Base-by-base conservation (phyloP, 495 filamentous ascomycete species). In the Chaetomidium leptoderma region DNA sequence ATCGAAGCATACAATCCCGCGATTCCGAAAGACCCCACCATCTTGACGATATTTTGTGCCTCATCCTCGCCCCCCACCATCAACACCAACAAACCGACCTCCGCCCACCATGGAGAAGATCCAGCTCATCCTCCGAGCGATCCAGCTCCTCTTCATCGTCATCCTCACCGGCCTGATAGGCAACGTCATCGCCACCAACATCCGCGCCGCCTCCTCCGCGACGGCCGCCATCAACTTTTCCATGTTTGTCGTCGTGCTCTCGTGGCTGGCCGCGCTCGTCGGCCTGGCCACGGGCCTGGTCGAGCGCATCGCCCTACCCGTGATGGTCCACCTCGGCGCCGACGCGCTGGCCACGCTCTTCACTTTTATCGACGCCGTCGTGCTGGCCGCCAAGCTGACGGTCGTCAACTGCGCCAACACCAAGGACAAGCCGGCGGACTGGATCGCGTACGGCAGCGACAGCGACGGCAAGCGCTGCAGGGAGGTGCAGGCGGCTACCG, bases 111-210 rank as follows among this genome's bases (percentile, higher is more conserved):
- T 77, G 74, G 65, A 72, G 53, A 53, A 71, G 27, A 64, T 76
- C 57, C 68, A 67, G 6, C 61, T 66, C 17, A 32, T 67, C 57
- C 66, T 79, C 60, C 74, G 76, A 61, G 52, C 64, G 16, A 19
- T 70, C 49, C 73, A 78, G 49, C 63, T 79, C 55, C 60, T 79
- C 53, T 72, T 73, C 44, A 63, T 72, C 52, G 48, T 79, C 35
- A 64, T 79, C 60, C 67, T 72, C 16, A 78, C 76, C 7, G 76
- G 69, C 24, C 71, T 79, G 33, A 70, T 79, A 65, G 76, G 76
- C 65, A 79, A 79, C 60, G 71, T 79, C 61, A 75, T 78, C 59
- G 73, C 75, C 13, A 70, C 44, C 62, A 76, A 77, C 62, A 52
- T 70, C 29, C 51, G 47, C 62, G 75, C 71, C 48, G 65, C 74